These are phyloP conservation scores for Mangifera indica DNA, from an alignment of 345 rosid species.

Conservation along the genomic window DNA sequence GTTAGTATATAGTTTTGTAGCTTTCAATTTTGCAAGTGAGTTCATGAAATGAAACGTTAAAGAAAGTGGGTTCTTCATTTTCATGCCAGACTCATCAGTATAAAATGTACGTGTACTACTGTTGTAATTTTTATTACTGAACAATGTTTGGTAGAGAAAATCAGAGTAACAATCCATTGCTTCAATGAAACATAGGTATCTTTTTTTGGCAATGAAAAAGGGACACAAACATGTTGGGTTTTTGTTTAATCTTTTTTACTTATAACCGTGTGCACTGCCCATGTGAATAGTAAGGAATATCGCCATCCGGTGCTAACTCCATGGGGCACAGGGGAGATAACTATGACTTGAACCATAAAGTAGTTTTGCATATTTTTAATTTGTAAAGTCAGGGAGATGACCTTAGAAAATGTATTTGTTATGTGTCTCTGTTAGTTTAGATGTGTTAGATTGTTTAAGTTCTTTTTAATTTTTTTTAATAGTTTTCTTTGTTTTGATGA, in stretches of 20 bases:
- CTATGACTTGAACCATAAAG: background rate
- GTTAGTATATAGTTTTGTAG: background rate
- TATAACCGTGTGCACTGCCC: background rate
- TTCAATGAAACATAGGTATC: background rate
- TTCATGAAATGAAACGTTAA: no score
- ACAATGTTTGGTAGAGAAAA: background rate
- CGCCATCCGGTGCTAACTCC: background rate
- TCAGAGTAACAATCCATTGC: background rate
- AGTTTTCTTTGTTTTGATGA: background rate
- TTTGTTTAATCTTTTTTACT: no score
- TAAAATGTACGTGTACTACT: background rate
- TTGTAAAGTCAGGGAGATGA: background rate
- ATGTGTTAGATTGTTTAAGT: background rate
- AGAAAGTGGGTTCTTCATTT: background rate
- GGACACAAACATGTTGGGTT: background rate
- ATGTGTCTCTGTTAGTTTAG: background rate
- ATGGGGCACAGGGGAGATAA: background rate
- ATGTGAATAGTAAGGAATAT: background rate
- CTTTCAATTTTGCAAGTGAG: background rate
- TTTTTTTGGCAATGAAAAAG: slow-evolving; percentile 6
- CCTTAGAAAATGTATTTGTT: background rate
- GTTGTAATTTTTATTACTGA: no score
- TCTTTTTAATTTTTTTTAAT: background rate
- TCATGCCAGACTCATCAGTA: background rate
- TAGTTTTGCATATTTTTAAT: no score